phyloP scores from a whole-genome alignment of 345 rosid species.

The Melaleuca quinquenervia region DNA sequence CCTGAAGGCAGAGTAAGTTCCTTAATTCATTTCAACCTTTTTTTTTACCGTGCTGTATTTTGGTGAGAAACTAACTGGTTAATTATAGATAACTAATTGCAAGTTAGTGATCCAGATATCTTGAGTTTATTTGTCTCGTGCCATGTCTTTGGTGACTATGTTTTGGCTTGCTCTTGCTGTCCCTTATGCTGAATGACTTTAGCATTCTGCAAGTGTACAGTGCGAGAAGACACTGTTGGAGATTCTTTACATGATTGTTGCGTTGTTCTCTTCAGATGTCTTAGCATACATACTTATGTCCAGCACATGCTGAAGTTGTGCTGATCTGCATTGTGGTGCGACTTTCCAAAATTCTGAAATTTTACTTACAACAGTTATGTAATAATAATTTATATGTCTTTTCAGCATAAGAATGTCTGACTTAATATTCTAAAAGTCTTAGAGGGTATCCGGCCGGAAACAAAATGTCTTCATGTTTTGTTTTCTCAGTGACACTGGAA shows the following conservation, averaged over 20 bases:
- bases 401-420: neutral
- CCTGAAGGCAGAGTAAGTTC: constrained; percentile 29
- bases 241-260: neutral
- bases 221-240: neutral
- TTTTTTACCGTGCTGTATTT: neutral
- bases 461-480: neutral
- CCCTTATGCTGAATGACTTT: neutral
- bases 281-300: neutral
- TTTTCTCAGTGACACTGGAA: neutral
- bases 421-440: neutral
- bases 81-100: neutral
- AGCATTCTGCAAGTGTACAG: neutral
- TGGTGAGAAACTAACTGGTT: neutral
- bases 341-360: neutral
- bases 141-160: neutral
- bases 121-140: neutral
- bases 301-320: neutral
- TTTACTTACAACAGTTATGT: neutral
- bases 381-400: neutral
- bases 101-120: neutral
- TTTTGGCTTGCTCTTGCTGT: neutral
- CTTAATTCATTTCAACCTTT: neutral
- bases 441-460: neutral
- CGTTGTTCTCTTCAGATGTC: neutral
- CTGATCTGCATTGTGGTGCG: neutral